Base-by-base conservation (phyloP, 352 stramenopile species). In the Elongisporangium undulatum region DNA sequence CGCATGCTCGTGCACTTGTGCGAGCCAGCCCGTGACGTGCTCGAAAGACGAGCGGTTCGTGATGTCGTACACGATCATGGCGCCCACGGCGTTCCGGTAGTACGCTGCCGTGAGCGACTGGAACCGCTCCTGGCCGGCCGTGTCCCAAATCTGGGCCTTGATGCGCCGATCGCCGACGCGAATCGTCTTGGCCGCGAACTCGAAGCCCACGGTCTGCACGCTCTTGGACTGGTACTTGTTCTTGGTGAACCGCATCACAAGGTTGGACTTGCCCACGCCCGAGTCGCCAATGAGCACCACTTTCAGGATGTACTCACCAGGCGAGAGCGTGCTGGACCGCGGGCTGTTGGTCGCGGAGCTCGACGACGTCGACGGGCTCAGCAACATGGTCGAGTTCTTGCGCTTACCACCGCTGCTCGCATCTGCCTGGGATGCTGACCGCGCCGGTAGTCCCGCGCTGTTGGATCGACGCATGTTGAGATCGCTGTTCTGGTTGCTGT, bases 21-120 rank as follows among this genome's bases (percentile, higher is more conserved):
- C 76, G 57, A 94, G 71, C 87, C 87, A 94, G 21, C 77, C 75
- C 5, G 65, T 76, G 6, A 94, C 77, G 61, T 94, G 75, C 57
- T 95, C 85, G 57, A 95, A 95, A 21, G 86, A 94, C 21, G 67
- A 73, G 55, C 89, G 76, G 61, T 94, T 90, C 45, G 90, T 97
- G 51, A 97, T 92, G 66, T 98, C 91, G 67, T 97, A 98, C 21
- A 97, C 89, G 57, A 98, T 79, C 77, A 98, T 89, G 39, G 89
- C 91, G 23, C 87, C 90, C 20, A 97, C 87, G 0, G 89, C 89
- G 39, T 96, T 95, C 48, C 87, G 81, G 64, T 97, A 98, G 67
- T 97, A 98, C 24, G 90, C 86, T n/a, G 90, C 75, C 38, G 87
- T 97, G 49, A 98, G 83, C 60, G 84, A 96, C 66, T 96, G 83